phyloP scores from a whole-genome alignment of 2,329 filamentous ascomycete genomes.

The Scytalidium sp. region DNA sequence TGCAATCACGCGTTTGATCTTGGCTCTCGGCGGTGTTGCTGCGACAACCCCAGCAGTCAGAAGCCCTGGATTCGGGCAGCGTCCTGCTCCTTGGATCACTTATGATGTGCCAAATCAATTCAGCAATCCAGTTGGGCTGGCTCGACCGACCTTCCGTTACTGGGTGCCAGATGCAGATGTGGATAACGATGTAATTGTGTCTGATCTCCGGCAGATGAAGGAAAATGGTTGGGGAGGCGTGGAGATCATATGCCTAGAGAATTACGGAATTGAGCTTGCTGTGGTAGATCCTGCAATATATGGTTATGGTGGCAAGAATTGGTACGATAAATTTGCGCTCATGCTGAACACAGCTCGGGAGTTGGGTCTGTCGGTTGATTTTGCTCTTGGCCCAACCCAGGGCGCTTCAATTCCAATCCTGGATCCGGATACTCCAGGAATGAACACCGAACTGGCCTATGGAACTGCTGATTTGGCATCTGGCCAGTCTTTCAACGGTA shows the following conservation, averaged over 20 bases:
- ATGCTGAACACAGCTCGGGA: neutral
- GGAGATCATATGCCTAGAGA: constrained; percentile 2
- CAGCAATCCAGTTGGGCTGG: neutral
- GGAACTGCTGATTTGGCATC: neutral
- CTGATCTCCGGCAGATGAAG: neutral
- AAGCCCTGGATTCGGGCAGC: neutral
- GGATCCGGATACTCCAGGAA: neutral
- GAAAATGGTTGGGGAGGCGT: constrained; percentile 1
- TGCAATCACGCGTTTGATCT: neutral
- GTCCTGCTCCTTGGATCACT: neutral
- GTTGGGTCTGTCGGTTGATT: neutral
- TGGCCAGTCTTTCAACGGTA: neutral
- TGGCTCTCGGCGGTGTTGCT: neutral
- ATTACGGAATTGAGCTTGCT: neutral
- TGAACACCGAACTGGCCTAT: constrained; percentile 1
- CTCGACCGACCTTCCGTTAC: constrained; percentile 3
- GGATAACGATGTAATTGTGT: neutral
- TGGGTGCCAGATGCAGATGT: constrained; percentile 2
- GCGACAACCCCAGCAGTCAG: neutral
- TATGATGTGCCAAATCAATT: constrained; percentile 2
- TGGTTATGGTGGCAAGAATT: constrained; percentile 1
- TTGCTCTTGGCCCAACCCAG: constrained; percentile 2
- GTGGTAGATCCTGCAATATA: constrained; percentile 1
- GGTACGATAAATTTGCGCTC: constrained; percentile 1
- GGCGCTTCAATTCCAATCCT: constrained; percentile 1